Conservation (phyloP, 805 yeast genomes). For the Starmera quercuum region DNA sequence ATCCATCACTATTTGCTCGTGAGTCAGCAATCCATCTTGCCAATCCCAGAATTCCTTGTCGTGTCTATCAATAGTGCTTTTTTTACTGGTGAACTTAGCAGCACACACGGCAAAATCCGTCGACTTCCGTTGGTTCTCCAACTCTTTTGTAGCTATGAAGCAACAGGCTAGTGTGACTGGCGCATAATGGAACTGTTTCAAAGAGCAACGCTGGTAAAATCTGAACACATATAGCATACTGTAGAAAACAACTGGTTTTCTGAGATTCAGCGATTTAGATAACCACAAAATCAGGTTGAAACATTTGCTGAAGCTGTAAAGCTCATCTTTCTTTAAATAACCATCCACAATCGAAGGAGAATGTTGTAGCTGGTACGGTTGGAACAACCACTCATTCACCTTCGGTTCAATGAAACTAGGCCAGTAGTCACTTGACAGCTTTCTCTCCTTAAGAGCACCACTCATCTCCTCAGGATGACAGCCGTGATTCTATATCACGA, state of each 20-base stretch:
- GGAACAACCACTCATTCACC: conserved; percentile 15
- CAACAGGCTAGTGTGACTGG: conserved; percentile 4
- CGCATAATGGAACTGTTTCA: background rate
- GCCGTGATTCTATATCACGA: background rate
- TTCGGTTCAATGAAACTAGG: conserved; percentile 11
- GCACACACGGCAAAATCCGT: conserved; percentile 1
- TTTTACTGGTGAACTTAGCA: too few relatives aligned
- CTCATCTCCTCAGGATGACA: background rate
- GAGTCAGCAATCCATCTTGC: conserved; percentile 9
- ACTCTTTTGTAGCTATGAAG: conserved; percentile 10
- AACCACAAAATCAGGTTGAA: background rate
- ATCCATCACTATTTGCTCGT: conserved; percentile 16
- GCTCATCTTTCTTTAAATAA: background rate
- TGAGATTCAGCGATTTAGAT: conserved; percentile 1
- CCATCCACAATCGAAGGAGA: background rate
- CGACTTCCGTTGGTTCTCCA: background rate
- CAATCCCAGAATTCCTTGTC: conserved; percentile 5
- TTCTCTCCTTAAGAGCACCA: background rate
- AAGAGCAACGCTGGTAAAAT: conserved; percentile 10
- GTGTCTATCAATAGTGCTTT: background rate
- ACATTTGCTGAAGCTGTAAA: background rate
- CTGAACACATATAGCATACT: conserved; percentile 11
- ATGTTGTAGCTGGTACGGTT: background rate
- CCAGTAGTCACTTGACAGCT: conserved; percentile 6
- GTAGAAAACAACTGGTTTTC: conserved; percentile 3